Evolutionary conservation across 257 asterid species (phyloP).

Genomic region (Solanum etuberosum): DNA sequence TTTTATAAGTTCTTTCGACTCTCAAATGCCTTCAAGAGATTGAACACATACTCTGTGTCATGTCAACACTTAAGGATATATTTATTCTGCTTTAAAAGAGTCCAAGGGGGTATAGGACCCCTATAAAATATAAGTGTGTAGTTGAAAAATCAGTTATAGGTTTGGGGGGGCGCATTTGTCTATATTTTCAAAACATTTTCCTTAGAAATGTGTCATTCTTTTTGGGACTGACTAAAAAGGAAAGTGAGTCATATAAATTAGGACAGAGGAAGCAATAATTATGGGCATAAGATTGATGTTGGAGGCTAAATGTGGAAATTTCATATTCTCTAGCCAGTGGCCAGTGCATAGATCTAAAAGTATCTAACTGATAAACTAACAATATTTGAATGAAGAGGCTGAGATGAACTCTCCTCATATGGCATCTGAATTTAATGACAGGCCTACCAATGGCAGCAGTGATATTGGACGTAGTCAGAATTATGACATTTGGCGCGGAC

Average conservation of each 20-base stretch:
- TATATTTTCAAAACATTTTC: too few relatives aligned
- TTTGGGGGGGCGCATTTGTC: too few relatives aligned
- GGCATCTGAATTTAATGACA: neutral
- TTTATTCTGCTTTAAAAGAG: too few relatives aligned
- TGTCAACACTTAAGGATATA: neutral
- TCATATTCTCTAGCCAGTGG: neutral
- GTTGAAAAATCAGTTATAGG: too few relatives aligned
- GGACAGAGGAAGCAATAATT: neutral
- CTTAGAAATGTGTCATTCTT: too few relatives aligned
- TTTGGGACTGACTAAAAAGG: too few relatives aligned
- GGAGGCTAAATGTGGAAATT: neutral
- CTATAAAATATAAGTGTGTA: too few relatives aligned
- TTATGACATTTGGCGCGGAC: slow-evolving; percentile 81
- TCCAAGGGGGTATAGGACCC: too few relatives aligned
- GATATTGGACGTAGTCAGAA: slow-evolving; percentile 93
- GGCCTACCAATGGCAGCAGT: slow-evolving; percentile 93
- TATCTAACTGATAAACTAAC: neutral
- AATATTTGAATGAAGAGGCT: neutral
- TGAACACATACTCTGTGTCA: too few relatives aligned
- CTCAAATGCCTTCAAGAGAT: too few relatives aligned
- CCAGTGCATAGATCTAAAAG: neutral
- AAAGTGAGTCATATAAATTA: too few relatives aligned
- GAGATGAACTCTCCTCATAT: neutral
- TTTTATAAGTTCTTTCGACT: too few relatives aligned
- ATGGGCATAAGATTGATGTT: neutral